phyloP scores from a whole-genome alignment of 371 early-diverging fungal species.

The Catenaria anguillulae region DNA sequence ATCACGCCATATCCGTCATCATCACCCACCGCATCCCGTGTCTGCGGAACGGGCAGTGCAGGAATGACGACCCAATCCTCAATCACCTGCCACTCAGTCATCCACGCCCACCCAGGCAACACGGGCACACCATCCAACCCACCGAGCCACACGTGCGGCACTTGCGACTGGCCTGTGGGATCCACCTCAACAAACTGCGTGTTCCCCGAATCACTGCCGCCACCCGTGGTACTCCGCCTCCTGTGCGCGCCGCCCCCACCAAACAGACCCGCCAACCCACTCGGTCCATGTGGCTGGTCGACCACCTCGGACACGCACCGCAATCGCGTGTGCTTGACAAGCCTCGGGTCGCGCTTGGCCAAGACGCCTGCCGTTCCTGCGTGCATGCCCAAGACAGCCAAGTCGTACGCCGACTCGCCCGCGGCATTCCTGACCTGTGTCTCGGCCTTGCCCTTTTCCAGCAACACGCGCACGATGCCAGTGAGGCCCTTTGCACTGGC shows the following conservation, averaged over 20 bases:
- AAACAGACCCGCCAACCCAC: too few relatives aligned
- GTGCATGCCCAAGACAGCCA: slow-evolving; percentile 35
- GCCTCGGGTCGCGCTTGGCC: neutral
- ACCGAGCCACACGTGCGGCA: neutral
- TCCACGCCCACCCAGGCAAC: neutral
- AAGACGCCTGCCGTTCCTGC: neutral
- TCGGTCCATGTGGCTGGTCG: slow-evolving; percentile 13
- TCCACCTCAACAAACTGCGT: neutral
- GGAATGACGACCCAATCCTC: too few relatives aligned
- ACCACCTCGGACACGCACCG: neutral
- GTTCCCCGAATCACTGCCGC: neutral
- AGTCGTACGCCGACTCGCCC: slow-evolving; percentile 67
- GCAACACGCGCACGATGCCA: slow-evolving; percentile 46
- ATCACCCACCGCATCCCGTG: too few relatives aligned
- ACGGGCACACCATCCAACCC: neutral
- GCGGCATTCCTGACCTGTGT: slow-evolving; percentile 47
- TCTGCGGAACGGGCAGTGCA: too few relatives aligned
- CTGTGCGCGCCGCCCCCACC: too few relatives aligned
- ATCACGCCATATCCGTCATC: too few relatives aligned
- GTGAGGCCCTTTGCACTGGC: slow-evolving; percentile 58
- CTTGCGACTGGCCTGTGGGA: neutral
- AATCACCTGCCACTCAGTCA: neutral
- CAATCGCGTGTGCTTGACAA: neutral
- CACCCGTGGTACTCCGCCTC: too few relatives aligned
- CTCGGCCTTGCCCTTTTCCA: slow-evolving; percentile 46